Evolutionary conservation across 352 stramenopile genomes (phyloP).

Genomic region (Hyaloperonospora arabidopsidis): DNA sequence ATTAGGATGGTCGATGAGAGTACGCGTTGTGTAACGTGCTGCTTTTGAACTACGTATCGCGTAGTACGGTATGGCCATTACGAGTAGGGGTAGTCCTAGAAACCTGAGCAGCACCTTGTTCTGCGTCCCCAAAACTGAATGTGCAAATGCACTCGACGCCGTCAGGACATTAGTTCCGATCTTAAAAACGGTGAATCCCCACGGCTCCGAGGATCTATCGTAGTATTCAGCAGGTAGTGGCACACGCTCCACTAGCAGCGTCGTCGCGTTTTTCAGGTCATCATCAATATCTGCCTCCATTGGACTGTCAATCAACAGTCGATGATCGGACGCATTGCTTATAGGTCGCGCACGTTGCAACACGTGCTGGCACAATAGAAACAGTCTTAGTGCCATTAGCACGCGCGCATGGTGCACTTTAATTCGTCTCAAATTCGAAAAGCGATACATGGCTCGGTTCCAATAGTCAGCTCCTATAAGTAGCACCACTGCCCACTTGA

Average conservation of each 20-base stretch:
- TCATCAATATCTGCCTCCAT: slow-evolving; percentile 85
- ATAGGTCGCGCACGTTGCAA: slow-evolving; percentile 66
- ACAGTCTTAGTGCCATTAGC: slow-evolving; percentile 76
- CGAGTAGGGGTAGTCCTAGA: slow-evolving; percentile 49
- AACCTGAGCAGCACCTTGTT: slow-evolving; percentile 60
- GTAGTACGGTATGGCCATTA: slow-evolving; percentile 80
- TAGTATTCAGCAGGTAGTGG: slow-evolving; percentile 79
- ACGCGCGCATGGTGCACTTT: slow-evolving; percentile 81
- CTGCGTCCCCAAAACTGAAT: slow-evolving; percentile 53
- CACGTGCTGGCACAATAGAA: slow-evolving; percentile 78
- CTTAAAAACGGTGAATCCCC: slow-evolving; percentile 78
- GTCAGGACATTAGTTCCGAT: slow-evolving; percentile 71
- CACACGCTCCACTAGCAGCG: slow-evolving; percentile 70
- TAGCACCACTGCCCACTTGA: slow-evolving; percentile 53
- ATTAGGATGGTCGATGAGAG: slow-evolving; percentile 71
- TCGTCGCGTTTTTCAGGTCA: slow-evolving; percentile 79
- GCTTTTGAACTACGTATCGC: slow-evolving; percentile 65
- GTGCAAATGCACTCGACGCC: slow-evolving; percentile 68
- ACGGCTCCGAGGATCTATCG: slow-evolving; percentile 70
- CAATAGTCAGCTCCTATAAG: slow-evolving; percentile 63
- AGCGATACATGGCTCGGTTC: slow-evolving; percentile 71
- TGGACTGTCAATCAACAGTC: slow-evolving; percentile 73
- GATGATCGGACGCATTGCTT: slow-evolving; percentile 62
- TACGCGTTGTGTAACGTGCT: slow-evolving; percentile 62
- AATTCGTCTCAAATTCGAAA: slow-evolving; percentile 76